These are phyloP conservation scores for Neurospora sp. DNA, from an alignment of 495 filamentous ascomycete species.

Conservation along the genomic window DNA sequence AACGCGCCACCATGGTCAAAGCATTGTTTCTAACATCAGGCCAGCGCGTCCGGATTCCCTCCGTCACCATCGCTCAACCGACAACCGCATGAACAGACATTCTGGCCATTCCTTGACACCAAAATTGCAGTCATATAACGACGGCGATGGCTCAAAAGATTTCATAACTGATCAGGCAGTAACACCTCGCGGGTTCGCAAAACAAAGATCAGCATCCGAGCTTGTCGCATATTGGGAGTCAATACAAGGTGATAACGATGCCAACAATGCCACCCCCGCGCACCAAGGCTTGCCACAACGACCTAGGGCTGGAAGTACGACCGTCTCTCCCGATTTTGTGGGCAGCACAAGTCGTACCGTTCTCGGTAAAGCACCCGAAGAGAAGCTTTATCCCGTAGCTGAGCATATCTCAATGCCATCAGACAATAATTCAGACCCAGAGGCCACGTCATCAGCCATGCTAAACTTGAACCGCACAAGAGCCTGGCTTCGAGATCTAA, in stretches of 20 bases:
- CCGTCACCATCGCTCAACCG: not conserved
- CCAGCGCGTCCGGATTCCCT: not conserved
- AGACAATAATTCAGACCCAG: not conserved
- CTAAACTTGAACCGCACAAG: constrained; percentile 7
- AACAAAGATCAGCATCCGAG: constrained; percentile 8
- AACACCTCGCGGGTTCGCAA: not conserved
- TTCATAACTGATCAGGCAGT: not conserved
- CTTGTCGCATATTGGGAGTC: constrained; percentile 16
- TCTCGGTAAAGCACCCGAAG: not conserved
- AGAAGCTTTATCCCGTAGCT: not conserved
- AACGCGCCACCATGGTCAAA: not conserved
- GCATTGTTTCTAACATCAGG: constrained; percentile 1
- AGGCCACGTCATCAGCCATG: constrained; percentile 1
- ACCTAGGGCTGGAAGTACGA: not conserved
- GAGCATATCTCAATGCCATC: not conserved
- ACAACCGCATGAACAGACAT: not conserved
- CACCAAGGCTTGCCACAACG: not conserved
- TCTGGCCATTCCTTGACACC: not conserved
- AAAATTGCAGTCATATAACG: constrained; percentile 3
- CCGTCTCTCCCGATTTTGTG: not conserved
- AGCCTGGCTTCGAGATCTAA: constrained; percentile 15
- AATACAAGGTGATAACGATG: not conserved
- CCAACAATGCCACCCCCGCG: not conserved
- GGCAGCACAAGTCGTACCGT: not conserved
- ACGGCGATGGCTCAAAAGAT: not conserved